These are phyloP conservation scores for Polyporus arcularius DNA, from an alignment of 768 basidiomycete genomes.

Conservation along the genomic window DNA sequence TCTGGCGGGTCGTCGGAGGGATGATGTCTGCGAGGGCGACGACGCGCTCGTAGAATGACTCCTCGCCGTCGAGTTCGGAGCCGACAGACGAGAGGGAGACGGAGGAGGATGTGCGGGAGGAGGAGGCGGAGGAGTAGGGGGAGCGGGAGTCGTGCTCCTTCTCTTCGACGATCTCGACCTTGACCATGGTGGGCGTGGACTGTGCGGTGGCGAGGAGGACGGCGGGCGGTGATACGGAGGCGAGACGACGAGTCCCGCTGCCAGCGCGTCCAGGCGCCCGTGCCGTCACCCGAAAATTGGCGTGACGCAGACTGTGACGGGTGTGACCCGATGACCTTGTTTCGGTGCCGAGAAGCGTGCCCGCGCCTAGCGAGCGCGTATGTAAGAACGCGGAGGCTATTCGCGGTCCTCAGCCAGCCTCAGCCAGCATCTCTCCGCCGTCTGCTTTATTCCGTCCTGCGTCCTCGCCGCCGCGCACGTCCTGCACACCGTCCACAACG, in stretches of 20 bases:
- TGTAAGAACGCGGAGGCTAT: constrained; percentile 17
- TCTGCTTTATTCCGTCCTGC: neutral
- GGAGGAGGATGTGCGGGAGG: constrained; percentile 70
- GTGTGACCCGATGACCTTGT: constrained; percentile 8
- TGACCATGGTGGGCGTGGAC: constrained; percentile 68
- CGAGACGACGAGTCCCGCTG: neutral
- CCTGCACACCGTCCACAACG: constrained; percentile 6
- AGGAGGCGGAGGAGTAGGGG: constrained; percentile 74
- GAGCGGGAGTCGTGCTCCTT: constrained; percentile 64
- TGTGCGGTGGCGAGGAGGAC: constrained; percentile 9
- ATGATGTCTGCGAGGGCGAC: constrained; percentile 95
- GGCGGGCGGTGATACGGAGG: constrained; percentile 5
- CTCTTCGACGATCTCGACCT: constrained; percentile 86
- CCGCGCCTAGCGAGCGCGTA: constrained; percentile 16
- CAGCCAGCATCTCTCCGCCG: constrained; percentile 15
- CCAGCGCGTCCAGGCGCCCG: neutral
- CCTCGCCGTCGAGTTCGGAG: constrained; percentile 71
- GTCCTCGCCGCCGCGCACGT: constrained; percentile 1
- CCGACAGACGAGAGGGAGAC: constrained; percentile 79
- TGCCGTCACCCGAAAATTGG: constrained; percentile 1
- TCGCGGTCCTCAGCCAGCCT: constrained; percentile 11
- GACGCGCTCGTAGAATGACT: constrained; percentile 86
- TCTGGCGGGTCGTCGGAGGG: constrained; percentile 84
- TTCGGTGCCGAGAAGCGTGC: constrained; percentile 21
- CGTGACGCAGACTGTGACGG: constrained; percentile 1